Evolutionary conservation across 208 protist genomes (phyloP).

Genomic region (Naegleria fowleri): DNA sequence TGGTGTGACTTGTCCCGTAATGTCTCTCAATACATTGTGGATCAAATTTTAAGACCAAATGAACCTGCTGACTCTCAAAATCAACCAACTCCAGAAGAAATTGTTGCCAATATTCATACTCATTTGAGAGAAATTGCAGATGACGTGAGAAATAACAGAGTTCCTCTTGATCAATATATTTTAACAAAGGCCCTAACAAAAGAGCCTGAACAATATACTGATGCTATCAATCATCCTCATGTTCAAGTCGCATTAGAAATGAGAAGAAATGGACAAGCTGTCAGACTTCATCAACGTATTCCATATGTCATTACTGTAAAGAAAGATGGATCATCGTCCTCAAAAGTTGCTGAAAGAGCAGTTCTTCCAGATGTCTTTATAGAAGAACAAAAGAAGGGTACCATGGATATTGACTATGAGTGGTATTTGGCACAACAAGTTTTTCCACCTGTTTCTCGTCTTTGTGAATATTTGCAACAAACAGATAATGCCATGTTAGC

Average conservation of each 20-base stretch:
- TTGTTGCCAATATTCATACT: conserved; percentile 69
- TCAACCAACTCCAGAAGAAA: conserved; percentile 71
- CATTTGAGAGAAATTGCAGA: conserved; percentile 75
- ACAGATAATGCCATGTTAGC: background rate
- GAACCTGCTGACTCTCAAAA: conserved; percentile 40
- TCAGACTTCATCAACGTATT: conserved; percentile 53
- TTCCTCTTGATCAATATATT: conserved; percentile 58
- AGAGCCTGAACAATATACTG: conserved; percentile 85
- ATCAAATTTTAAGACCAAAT: conserved; percentile 71
- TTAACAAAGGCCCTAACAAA: conserved; percentile 96
- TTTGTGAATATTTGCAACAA: conserved; percentile 76
- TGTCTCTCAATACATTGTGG: conserved; percentile 79
- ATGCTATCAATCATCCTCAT: conserved; percentile 83
- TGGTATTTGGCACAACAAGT: conserved; percentile 89
- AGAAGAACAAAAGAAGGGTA: background rate
- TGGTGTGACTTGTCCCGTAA: conserved; percentile 95
- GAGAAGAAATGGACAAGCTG: conserved; percentile 37
- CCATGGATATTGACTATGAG: conserved; percentile 72
- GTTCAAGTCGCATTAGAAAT: conserved; percentile 55
- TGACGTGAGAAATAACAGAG: conserved; percentile 60
- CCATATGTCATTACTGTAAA: conserved; percentile 56
- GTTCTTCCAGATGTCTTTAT: background rate
- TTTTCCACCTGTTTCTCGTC: conserved; percentile 82
- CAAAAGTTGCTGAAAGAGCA: background rate
- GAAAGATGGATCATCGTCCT: background rate